Evolutionary conservation across 2,329 filamentous ascomycete species (phyloP).

Genomic region (Cercospora beticola): DNA sequence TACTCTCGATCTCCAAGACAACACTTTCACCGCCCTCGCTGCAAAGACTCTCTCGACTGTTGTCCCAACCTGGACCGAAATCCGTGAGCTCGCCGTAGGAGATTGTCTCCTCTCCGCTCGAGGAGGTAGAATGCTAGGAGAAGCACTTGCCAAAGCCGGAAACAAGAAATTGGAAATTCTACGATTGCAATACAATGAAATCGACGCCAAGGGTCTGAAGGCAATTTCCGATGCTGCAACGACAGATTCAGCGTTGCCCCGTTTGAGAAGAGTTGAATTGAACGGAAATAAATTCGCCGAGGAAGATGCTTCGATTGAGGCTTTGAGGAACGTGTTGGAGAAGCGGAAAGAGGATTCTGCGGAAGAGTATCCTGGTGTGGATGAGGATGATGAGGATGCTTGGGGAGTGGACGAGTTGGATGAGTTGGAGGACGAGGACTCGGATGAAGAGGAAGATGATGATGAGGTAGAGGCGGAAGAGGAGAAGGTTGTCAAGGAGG

Average conservation of each 20-base stretch:
- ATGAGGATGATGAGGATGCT: constrained; percentile 70
- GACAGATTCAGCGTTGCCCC: constrained; percentile 61
- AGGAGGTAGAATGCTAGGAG: constrained; percentile 71
- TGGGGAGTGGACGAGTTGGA: constrained; percentile 85
- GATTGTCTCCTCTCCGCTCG: constrained; percentile 81
- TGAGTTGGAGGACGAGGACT: constrained; percentile 75
- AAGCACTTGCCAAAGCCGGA: constrained; percentile 69
- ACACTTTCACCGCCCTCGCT: constrained; percentile 85
- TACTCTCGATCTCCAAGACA: constrained; percentile 90
- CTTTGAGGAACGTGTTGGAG: constrained; percentile 61
- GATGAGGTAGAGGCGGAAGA: constrained; percentile 61
- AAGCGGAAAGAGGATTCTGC: constrained; percentile 52
- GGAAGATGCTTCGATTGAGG: constrained; percentile 71
- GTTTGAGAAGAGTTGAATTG: constrained; percentile 80
- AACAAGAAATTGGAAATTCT: constrained; percentile 79
- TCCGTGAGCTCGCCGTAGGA: constrained; percentile 82
- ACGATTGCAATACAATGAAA: constrained; percentile 91
- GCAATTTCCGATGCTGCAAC: constrained; percentile 65
- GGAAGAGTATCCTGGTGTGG: constrained; percentile 54
- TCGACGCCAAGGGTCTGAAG: constrained; percentile 73
- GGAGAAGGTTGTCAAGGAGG: constrained; percentile 68
- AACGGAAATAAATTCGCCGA: constrained; percentile 96
- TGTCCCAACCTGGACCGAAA: constrained; percentile 68
- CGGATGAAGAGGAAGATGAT: constrained; percentile 59
- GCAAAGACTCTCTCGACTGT: constrained; percentile 76